Percentiles rank a stretch among this genome's conserved stretches.
phyloP scores from a whole-genome alignment of 2,329 filamentous ascomycete species.

The Dothidotthia symphoricarpi region DNA sequence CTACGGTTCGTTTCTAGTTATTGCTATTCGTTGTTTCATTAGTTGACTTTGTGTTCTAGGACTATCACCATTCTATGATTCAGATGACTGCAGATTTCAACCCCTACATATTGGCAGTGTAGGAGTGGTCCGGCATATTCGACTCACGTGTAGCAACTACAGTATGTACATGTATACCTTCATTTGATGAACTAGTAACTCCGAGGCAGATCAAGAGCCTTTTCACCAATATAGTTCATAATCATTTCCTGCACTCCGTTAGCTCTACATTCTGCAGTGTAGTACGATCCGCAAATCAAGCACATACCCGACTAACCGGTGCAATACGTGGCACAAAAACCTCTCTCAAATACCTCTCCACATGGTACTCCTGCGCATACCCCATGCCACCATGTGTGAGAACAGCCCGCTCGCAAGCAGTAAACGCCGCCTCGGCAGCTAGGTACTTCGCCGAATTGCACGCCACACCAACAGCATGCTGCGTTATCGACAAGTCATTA shows the following conservation, averaged over 20 bases:
- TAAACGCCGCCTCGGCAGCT: slow-evolving; percentile 61
- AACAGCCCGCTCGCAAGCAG: slow-evolving; percentile 57
- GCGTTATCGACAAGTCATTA: slow-evolving; percentile 13
- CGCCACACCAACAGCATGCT: slow-evolving; percentile 52
- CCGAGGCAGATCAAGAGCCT: slow-evolving; percentile 63
- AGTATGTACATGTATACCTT: too few species aligned
- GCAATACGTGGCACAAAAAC: slow-evolving; percentile 60
- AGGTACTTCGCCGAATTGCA: slow-evolving; percentile 59
- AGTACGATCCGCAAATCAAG: slow-evolving; percentile 13
- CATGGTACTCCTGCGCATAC: slow-evolving; percentile 62
- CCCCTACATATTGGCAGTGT: too few species aligned
- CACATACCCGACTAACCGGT: slow-evolving; percentile 50
- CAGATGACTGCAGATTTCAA: too few species aligned
- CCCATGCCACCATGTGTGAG: slow-evolving; percentile 62
- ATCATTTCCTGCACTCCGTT: slow-evolving; percentile 61
- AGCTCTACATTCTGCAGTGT: too few species aligned
- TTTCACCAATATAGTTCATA: slow-evolving; percentile 69
- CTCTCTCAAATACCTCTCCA: slow-evolving; percentile 60
- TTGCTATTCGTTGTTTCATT: too few species aligned
- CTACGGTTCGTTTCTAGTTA: too few species aligned
- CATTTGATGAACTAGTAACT: slow-evolving; percentile 55
- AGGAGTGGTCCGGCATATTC: too few species aligned
- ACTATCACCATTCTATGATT: too few species aligned
- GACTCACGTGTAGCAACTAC: too few species aligned
- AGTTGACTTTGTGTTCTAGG: too few species aligned